Conservation (phyloP, 1,284 basidiomycete species). For the Ceratobasidium sp. region DNA sequence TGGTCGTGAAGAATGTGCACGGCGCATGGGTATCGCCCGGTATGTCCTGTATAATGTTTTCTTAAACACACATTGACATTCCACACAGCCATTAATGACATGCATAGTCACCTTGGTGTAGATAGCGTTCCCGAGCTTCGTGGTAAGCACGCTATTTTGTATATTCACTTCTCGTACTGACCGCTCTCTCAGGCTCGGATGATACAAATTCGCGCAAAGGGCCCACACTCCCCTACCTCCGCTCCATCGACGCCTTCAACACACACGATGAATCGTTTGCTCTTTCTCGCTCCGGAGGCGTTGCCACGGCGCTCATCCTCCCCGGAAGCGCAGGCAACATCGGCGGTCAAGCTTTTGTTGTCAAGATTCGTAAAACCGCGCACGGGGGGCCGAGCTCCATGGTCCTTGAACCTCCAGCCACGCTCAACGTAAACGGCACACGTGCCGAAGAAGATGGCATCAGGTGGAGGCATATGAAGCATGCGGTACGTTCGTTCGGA, state of each 20-base stretch:
- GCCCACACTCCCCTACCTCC: slow-evolving; percentile 61
- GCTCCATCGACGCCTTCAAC: slow-evolving; percentile 65
- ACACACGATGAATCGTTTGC: slow-evolving; percentile 63
- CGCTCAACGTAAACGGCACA: background rate
- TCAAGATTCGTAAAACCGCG: slow-evolving; percentile 62
- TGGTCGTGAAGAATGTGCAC: slow-evolving; percentile 55
- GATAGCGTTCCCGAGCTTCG: slow-evolving; percentile 44
- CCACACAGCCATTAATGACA: slow-evolving; percentile 49
- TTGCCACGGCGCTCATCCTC: slow-evolving; percentile 64
- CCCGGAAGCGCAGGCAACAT: slow-evolving; percentile 56
- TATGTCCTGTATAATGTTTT: slow-evolving; percentile 43
- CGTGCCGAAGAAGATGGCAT: slow-evolving; percentile 2
- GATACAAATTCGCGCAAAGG: slow-evolving; percentile 59
- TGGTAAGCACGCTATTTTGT: too few relatives aligned
- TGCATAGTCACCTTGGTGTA: slow-evolving; percentile 57
- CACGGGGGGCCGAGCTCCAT: slow-evolving; percentile 58
- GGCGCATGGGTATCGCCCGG: slow-evolving; percentile 64
- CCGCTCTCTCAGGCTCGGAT: slow-evolving; percentile 43
- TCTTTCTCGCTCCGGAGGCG: slow-evolving; percentile 62
- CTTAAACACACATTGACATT: background rate
- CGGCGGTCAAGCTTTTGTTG: slow-evolving; percentile 61
- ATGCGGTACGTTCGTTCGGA: slow-evolving; percentile 54
- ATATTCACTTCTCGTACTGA: slow-evolving; percentile 24
- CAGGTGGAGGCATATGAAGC: slow-evolving; percentile 47
- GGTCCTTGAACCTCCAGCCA: slow-evolving; percentile 57